These are phyloP conservation scores for Mucor plumbeus DNA, from an alignment of 371 early-diverging fungal species.

Conservation along the genomic window DNA sequence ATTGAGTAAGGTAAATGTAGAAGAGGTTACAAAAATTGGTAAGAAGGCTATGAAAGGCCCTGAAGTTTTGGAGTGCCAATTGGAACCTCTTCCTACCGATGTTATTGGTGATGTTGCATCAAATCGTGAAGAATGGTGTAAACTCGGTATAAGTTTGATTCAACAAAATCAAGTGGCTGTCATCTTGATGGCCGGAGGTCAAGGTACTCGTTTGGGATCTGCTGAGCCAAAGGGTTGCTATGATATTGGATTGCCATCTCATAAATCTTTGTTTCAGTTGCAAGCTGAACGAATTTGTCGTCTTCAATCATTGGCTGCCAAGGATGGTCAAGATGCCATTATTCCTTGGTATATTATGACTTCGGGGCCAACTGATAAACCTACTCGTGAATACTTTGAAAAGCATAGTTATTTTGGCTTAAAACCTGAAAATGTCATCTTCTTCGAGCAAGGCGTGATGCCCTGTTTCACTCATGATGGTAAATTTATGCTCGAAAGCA, in stretches of 20 bases:
- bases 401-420: constrained; percentile 75
- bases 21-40: constrained; percentile 72
- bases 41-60: constrained; percentile 51
- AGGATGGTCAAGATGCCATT: constrained; percentile 37
- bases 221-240: constrained; percentile 85
- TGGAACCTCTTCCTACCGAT: constrained; percentile 63
- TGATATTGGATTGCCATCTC: constrained; percentile 75
- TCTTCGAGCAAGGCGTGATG: constrained; percentile 68
- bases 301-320: constrained; percentile 41
- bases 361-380: constrained; percentile 72
- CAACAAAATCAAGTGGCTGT: constrained; percentile 66
- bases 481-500: constrained; percentile 66
- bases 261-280: constrained; percentile 77
- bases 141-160: constrained; percentile 65
- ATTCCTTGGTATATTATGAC: constrained; percentile 88
- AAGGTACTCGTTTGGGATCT: constrained; percentile 82
- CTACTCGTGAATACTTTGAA: constrained; percentile 70
- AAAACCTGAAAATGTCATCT: constrained; percentile 64
- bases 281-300: constrained; percentile 76
- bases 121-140: constrained; percentile 54
- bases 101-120: constrained; percentile 45
- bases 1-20: constrained; percentile 71
- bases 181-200: constrained; percentile 82
- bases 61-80: constrained; percentile 17
- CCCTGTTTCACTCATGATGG: constrained; percentile 54